A percentile compares a stretch with the other conserved stretches of the same genome.
Conservation (phyloP, 2,329 filamentous ascomycete genomes). For the Aspergillus clavatus region DNA sequence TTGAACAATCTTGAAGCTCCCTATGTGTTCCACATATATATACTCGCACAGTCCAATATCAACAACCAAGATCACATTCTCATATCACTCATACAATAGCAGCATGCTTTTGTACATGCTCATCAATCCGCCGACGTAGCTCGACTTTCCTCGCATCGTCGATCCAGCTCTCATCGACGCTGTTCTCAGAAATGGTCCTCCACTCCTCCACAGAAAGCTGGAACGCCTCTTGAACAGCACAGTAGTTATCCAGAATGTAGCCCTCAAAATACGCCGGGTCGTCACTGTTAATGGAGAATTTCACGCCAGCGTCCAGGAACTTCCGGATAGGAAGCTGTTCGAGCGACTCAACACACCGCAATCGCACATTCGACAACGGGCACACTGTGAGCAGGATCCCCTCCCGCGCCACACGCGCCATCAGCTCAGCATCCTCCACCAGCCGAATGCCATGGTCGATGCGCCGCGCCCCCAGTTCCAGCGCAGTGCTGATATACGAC, state of each 20-base stretch:
- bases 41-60: background rate
- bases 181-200: constrained; percentile 57
- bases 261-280: constrained; percentile 72
- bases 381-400: constrained; percentile 65
- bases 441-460: constrained; percentile 73
- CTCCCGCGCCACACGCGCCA: constrained; percentile 54
- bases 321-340: constrained; percentile 56
- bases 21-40: background rate
- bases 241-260: constrained; percentile 71
- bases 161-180: constrained; percentile 68
- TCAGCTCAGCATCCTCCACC: constrained; percentile 54
- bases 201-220: constrained; percentile 60
- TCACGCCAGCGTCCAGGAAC: constrained; percentile 60
- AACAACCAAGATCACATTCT: background rate
- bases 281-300: constrained; percentile 69
- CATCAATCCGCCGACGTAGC: constrained; percentile 43
- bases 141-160: constrained; percentile 56
- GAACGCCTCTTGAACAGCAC: constrained; percentile 69
- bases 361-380: constrained; percentile 65
- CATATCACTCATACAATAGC: constrained; percentile 1
- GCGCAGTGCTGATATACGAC: constrained; percentile 59
- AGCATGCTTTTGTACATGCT: constrained; percentile 25
- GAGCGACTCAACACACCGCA: constrained; percentile 53
- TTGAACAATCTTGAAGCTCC: background rate
- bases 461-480: constrained; percentile 60